Base-by-base conservation (phyloP, 1,284 basidiomycete species). In the Naganishia sp. region DNA sequence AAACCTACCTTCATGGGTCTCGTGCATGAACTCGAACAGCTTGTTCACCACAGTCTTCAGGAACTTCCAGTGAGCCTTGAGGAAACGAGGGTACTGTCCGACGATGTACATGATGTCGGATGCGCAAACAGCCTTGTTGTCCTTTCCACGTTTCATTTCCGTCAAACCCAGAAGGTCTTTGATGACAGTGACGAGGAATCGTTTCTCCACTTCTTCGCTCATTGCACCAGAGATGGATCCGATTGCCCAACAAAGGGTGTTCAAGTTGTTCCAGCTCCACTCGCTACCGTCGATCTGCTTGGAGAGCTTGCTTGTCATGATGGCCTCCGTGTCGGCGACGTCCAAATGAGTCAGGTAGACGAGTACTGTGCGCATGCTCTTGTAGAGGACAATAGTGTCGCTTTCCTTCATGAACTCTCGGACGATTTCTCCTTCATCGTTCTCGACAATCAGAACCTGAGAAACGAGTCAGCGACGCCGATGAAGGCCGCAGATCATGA, bases 71-170 rank as follows among this genome's bases (percentile, higher is more conserved):
- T 99, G 96, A 25, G 96, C 96, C 80, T 99, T 99, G 75, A 99
- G 87, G 88, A 99, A 99, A 41, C 96, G 88, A 58, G 96, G 96
- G 77, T 99, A 99, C 81, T 99, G 96, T 60, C 96, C 96, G 72
- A 99, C 96, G 75, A 99, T 99, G 81, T 99, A 99, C 96, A 99
- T 99, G 82, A 99, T 99, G 78, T 99, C 94, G 47, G 95, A 98
- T 2, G 96, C 96, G 69, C 99, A 96, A 68, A 99, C 94, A 1
- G 96, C 96, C 80, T 99, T 99, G 86, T 99, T 99, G 82, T 99
- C 96, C 81, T 99, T 99, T 58, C 96, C 96, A 62, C 95, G 89
- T 82, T 99, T 99, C 82, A 97, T 94, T 82, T 99, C 96, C 76
- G 92, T 94, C 35, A 99, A 81, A 2, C 96, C 95, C 11, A 99